Percentiles rank a stretch among this genome's conserved stretches.
phyloP scores from a whole-genome alignment of 2,329 filamentous ascomycete species.

The Hypoxylon sp. region DNA sequence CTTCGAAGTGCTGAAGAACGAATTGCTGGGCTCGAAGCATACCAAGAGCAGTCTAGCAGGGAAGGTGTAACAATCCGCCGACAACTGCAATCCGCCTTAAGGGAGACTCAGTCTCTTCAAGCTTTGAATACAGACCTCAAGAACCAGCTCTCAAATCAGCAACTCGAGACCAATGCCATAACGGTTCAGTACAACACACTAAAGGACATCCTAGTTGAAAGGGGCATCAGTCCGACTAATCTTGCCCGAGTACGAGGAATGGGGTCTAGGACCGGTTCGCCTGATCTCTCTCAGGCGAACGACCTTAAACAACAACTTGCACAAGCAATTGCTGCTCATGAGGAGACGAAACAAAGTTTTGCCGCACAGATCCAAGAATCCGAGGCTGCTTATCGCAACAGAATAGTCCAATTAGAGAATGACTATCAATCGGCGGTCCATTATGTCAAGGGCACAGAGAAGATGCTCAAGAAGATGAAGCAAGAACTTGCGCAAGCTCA shows the following conservation, averaged over 20 bases:
- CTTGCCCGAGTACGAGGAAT: constrained; percentile 79
- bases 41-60: constrained; percentile 96
- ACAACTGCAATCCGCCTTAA: constrained; percentile 87
- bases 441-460: constrained; percentile 98
- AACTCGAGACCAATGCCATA: constrained; percentile 94
- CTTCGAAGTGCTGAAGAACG: constrained; percentile 94
- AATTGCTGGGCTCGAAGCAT: constrained; percentile 95
- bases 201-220: constrained; percentile 91
- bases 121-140: constrained; percentile 86
- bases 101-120: constrained; percentile 86
- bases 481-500: constrained; percentile 96
- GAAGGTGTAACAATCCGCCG: constrained; percentile 91
- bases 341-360: constrained; percentile 84
- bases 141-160: constrained; percentile 85
- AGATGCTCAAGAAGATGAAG: constrained; percentile 99
- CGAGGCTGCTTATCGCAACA: constrained; percentile 91
- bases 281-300: constrained; percentile 82
- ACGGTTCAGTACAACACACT: constrained; percentile 92
- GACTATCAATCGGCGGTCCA: constrained; percentile 98
- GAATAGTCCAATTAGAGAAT: constrained; percentile 92
- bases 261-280: constrained; percentile 81
- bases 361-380: constrained; percentile 87
- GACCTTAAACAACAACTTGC: constrained; percentile 93
- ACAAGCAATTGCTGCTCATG: constrained; percentile 81
- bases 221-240: constrained; percentile 84